phyloP scores from a whole-genome alignment of 2,329 filamentous ascomycete species.

The Aureobasidium leucospermi region DNA sequence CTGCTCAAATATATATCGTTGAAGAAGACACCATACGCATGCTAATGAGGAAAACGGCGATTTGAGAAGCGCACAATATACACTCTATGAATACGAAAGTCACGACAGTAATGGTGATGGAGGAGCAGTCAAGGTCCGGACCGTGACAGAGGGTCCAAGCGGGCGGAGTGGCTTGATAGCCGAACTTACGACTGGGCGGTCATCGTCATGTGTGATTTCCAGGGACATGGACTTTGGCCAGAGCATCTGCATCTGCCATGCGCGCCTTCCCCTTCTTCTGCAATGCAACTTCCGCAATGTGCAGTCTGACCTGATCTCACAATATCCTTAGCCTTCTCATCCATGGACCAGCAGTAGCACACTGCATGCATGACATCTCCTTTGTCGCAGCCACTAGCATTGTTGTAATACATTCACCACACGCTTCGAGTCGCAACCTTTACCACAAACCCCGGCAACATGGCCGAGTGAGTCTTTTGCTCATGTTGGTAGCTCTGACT shows the following conservation, averaged over 20 bases:
- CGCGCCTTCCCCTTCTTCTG: neutral
- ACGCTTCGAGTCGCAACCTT: neutral
- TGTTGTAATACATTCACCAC: neutral
- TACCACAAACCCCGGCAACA: neutral
- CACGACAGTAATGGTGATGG: neutral
- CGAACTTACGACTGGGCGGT: neutral
- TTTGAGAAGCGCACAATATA: too few species aligned
- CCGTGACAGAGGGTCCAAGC: neutral
- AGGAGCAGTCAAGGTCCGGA: neutral
- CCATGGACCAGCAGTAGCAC: neutral
- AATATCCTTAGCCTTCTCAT: neutral
- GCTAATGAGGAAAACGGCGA: too few species aligned
- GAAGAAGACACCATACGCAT: too few species aligned
- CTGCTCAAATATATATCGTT: too few species aligned
- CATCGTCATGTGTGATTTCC: slow-evolving; percentile 10
- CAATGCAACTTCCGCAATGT: neutral
- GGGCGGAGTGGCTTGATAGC: neutral
- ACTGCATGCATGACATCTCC: slow-evolving; percentile 6
- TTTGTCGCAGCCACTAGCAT: slow-evolving; percentile 6
- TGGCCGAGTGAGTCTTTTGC: neutral
- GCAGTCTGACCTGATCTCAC: neutral
- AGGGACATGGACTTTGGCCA: neutral
- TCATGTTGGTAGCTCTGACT: too few species aligned
- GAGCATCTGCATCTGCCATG: neutral
- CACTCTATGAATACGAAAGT: too few species aligned